Evolutionary conservation across 257 asterid genomes (phyloP), one percentile per base, ranked within the genome.

Genomic region (Gynochthodes officinalis): DNA sequence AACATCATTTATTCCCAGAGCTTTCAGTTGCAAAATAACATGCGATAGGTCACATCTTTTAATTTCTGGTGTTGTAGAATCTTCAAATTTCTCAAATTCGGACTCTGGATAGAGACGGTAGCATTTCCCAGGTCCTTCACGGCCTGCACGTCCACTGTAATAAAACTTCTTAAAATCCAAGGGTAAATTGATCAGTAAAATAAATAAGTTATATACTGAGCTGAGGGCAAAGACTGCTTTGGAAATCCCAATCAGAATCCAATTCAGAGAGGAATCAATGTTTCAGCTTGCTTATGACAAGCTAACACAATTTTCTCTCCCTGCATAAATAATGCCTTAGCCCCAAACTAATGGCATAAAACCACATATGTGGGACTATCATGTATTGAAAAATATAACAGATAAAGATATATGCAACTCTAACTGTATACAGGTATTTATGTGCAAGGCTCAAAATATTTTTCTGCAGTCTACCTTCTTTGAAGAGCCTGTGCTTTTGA

Each of bases 141-240:
- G 99, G 68, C 98, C 99, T 70, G 99, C 99, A 78, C 99, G 97
- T 40, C 99, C 99, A 82, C 99, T 94, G 90, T 79, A 84, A 77
- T 72, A 69, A 48, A 68, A 60, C 33, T 62, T 39, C 46, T 67
- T 19, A 72, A 12, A 19, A 11, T 37, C 19, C 53, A 37, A 35
- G 8, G 65, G 32, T 58, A 25, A 25, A 53, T 30, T 48, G 28
- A 28, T 42, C 19, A 25, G 43, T 27, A 76, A 63, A 43, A 68
- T 30, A 39, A 55, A 25, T 23, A 33, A 53, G 35, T 33, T 52
- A 35, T 37, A 32, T 4, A 59, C 28, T 35, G 40, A 63, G 9
- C 21, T 7, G 49, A 19, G 4, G 10, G 1, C 19, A 27, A 6
- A 58, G 27, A 58, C 3, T 58, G 64, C 21, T 58, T n/a, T 11